A percentile compares a stretch with the other conserved stretches of the same genome.
Conservation (phyloP, 2,329 filamentous ascomycete genomes). For the Penicillium decumbens region DNA sequence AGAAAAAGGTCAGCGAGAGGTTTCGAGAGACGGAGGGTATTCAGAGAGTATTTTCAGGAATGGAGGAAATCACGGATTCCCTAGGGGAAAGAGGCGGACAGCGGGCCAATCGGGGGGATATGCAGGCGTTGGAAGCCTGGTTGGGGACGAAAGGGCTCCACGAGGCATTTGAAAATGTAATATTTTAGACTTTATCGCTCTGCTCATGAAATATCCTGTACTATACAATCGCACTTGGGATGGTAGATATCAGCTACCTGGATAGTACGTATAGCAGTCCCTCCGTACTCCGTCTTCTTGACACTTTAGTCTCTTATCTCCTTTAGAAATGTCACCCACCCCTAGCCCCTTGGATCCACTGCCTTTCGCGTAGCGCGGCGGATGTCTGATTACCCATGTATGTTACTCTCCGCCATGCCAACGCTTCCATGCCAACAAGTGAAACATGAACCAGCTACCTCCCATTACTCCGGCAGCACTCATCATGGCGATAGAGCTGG, state of each 20-base stretch:
- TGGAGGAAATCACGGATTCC: slow-evolving; percentile 35
- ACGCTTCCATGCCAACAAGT: slow-evolving; percentile 14
- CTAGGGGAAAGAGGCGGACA: slow-evolving; percentile 32
- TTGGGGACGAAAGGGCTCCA: slow-evolving; percentile 23
- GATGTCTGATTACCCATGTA: too few relatives aligned
- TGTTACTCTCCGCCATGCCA: too few relatives aligned
- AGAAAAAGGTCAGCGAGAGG: slow-evolving; percentile 59
- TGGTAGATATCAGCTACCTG: background rate
- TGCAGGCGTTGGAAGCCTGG: slow-evolving; percentile 35
- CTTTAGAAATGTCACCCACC: too few relatives aligned
- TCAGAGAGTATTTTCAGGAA: slow-evolving; percentile 26
- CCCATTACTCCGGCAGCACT: slow-evolving; percentile 21
- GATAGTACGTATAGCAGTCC: background rate
- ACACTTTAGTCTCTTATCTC: too few relatives aligned
- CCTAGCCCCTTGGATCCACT: too few relatives aligned
- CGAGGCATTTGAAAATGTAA: slow-evolving; percentile 32
- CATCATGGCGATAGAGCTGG: slow-evolving; percentile 20
- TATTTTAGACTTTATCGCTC: slow-evolving; percentile 21
- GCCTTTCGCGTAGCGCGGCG: too few relatives aligned
- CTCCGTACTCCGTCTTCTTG: background rate
- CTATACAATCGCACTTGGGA: background rate
- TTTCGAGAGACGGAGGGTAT: slow-evolving; percentile 42
- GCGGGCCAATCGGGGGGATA: slow-evolving; percentile 33
- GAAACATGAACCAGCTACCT: slow-evolving; percentile 19
- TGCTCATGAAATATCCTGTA: background rate